Evolutionary conservation across 768 basidiomycete genomes (phyloP), one percentile per base, ranked within the genome.

Genomic region (Suillus subluteus): DNA sequence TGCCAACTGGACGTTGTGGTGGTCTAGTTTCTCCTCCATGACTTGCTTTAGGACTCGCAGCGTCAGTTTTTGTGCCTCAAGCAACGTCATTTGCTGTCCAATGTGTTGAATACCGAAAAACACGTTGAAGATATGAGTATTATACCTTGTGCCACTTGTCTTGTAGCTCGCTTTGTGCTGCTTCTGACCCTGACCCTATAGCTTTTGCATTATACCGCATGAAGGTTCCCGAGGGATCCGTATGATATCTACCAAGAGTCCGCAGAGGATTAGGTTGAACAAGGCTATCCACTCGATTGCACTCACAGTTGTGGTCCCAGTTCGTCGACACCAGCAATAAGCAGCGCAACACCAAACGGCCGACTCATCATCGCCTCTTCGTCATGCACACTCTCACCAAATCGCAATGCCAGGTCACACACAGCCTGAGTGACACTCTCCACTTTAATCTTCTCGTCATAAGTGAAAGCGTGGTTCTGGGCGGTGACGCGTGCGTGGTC

Each of bases 301-400:
- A 82, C 92, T 73, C 74, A 98, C 96, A 99, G 79, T 80, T 99
- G 97, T 46, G 97, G 97, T 9, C 98, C 98, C 62, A 91, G 82
- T 79, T 99, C 96, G 75, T 99, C 97, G 68, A 96, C 87, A 26
- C 98, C 98, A n/a, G 96, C 98, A 80, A 99, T 96, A 72, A 99
- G 81, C 70, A 99, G 82, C 7, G 98, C 98, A 40, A 99, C 98
- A 72, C 98, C 98, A 81, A 99, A 99, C 62, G 98, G 98, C 72
- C 98, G 85, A 80, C 96, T 98, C 97, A 99, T 99, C 91, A 97
- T 91, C 5, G 96, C 97, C 76, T 98, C 97, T 79, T 98, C 97
- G 75, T 98, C 96, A 73, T 98, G 95, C 70, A 98, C 96, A 81
- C 96, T 97, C 88, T 99, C 98, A 69, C 98, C 98, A 70, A 99